phyloP scores from a whole-genome alignment of 2,329 filamentous ascomycete genomes.

The Stromatinia cepivora region DNA sequence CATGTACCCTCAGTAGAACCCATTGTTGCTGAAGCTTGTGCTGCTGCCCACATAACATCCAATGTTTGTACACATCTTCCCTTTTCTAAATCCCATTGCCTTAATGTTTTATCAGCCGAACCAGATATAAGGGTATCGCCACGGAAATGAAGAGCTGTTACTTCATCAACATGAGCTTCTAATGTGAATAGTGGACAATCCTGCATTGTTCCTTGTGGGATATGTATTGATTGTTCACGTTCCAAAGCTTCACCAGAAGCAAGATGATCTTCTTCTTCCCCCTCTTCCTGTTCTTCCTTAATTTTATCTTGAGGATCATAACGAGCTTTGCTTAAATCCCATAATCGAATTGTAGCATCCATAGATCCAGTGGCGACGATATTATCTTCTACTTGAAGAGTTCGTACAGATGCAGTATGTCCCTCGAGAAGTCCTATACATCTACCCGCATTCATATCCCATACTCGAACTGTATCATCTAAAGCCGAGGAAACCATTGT shows the following conservation, averaged over 20 bases:
- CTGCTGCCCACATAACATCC: slow-evolving; percentile 96
- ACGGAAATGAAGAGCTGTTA: slow-evolving; percentile 89
- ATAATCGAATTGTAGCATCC: slow-evolving; percentile 90
- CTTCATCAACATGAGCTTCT: slow-evolving; percentile 87
- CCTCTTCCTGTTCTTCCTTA: slow-evolving; percentile 56
- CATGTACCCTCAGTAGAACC: slow-evolving; percentile 63
- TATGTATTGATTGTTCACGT: slow-evolving; percentile 67
- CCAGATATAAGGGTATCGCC: slow-evolving; percentile 91
- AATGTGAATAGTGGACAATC: slow-evolving; percentile 89
- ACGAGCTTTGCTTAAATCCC: slow-evolving; percentile 88
- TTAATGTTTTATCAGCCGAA: slow-evolving; percentile 93
- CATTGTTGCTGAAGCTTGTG: slow-evolving; percentile 76
- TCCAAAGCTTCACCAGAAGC: slow-evolving; percentile 72
- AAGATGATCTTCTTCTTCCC: slow-evolving; percentile 65
- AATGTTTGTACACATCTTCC: slow-evolving; percentile 97
- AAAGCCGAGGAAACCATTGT: slow-evolving; percentile 89
- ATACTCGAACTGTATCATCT: slow-evolving; percentile 92
- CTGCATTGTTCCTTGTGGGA: slow-evolving; percentile 76
- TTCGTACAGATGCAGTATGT: slow-evolving; percentile 88
- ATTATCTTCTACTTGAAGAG: slow-evolving; percentile 93
- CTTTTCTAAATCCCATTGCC: slow-evolving; percentile 96
- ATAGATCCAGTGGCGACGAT: slow-evolving; percentile 91
- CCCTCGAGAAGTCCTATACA: slow-evolving; percentile 92
- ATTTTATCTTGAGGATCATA: slow-evolving; percentile 67
- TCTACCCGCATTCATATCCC: slow-evolving; percentile 91